Conservation (phyloP, 116 monocot genomes). For the Phalaenopsis hybrid region DNA sequence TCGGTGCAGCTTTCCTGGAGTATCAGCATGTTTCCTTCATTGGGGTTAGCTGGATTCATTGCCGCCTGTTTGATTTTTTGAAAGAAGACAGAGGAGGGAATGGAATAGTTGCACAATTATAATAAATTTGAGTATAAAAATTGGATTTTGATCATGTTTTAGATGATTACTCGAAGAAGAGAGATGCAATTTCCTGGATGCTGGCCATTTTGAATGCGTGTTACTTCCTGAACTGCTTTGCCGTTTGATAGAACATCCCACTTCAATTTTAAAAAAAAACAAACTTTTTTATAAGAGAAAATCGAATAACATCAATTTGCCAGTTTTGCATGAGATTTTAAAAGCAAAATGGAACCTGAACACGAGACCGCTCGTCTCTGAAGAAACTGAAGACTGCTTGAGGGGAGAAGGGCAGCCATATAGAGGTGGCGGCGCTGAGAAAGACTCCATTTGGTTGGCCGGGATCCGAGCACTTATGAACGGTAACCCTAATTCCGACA, state of each 20-base stretch:
- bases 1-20: conserved; percentile 88
- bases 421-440: conserved; percentile 72
- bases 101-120: not conserved
- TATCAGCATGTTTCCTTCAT: conserved; percentile 68
- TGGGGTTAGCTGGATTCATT: conserved; percentile 29
- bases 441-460: conserved; percentile 79
- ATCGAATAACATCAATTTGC: not conserved
- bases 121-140: not conserved
- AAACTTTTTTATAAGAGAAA: not conserved
- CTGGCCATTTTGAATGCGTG: conserved; percentile 47
- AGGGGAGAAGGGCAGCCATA: conserved; percentile 64
- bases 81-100: not conserved
- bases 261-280: conserved; percentile 12
- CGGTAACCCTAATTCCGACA: conserved; percentile 57
- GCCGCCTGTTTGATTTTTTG: conserved; percentile 31
- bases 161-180: conserved; percentile 60
- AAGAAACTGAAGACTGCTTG: conserved; percentile 81
- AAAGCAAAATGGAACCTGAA: conserved; percentile 41
- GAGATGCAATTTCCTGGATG: conserved; percentile 79
- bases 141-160: not conserved
- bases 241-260: conserved; percentile 76
- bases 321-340: not conserved
- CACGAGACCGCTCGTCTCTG: conserved; percentile 59
- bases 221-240: conserved; percentile 71
- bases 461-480: conserved; percentile 59